Percentiles rank a stretch among this genome's conserved stretches.
These are phyloP conservation scores for Kwoniella shivajii DNA, from an alignment of 1,284 basidiomycete genomes.

Conservation along the genomic window DNA sequence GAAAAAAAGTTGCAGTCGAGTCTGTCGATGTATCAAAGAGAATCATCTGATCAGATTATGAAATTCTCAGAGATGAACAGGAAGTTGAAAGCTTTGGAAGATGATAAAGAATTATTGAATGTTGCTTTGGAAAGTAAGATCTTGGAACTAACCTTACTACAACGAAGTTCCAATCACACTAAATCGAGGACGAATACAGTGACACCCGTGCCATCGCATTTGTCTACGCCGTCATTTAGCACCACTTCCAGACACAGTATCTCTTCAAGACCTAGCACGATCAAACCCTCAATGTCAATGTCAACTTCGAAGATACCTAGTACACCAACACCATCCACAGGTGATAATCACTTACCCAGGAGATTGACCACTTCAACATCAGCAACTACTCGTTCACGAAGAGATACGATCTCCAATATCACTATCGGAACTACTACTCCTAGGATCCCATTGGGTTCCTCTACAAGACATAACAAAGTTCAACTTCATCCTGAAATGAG, in stretches of 20 bases:
- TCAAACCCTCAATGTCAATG: constrained; percentile 12
- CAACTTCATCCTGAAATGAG: neutral
- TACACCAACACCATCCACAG: constrained; percentile 17
- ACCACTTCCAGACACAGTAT: no score
- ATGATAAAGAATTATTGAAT: constrained; percentile 42
- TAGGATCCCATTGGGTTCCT: constrained; percentile 18
- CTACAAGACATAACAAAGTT: constrained; percentile 25
- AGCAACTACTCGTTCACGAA: constrained; percentile 1
- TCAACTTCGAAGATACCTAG: constrained; percentile 12
- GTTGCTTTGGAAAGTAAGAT: constrained; percentile 40
- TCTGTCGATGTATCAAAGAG: constrained; percentile 14
- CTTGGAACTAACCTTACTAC: constrained; percentile 30
- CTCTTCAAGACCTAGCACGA: no score
- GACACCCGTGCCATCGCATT: neutral
- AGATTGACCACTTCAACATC: constrained; percentile 16
- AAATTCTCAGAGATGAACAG: constrained; percentile 24
- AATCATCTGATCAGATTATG: constrained; percentile 21
- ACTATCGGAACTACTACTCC: neutral
- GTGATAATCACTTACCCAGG: constrained; percentile 9
- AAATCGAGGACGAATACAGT: neutral
- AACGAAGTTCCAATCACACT: constrained; percentile 13
- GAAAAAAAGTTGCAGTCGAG: constrained; percentile 26
- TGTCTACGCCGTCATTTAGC: no score
- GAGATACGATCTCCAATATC: neutral
- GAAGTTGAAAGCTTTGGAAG: constrained; percentile 22